Evolutionary conservation across 2,329 filamentous ascomycete species (phyloP).

Genomic region (Dactylella cylindrospora): DNA sequence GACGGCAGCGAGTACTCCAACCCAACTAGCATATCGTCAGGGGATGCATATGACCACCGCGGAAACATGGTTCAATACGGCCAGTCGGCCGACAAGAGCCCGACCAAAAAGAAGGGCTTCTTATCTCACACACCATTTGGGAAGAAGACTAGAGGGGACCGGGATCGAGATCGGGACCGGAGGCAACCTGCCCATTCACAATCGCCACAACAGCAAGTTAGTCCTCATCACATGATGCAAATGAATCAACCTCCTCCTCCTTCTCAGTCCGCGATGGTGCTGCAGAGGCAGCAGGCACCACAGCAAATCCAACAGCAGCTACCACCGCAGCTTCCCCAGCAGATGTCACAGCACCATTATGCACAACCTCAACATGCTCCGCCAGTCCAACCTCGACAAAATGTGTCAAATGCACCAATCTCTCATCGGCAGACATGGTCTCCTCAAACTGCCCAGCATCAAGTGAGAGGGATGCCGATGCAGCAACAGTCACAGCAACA

Average conservation of each 20-base stretch:
- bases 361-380: constrained; percentile 5
- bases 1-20: constrained; percentile 89
- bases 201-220: constrained; percentile 52
- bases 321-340: constrained; percentile 18
- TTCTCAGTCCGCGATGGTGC: constrained; percentile 20
- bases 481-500: constrained; percentile 19
- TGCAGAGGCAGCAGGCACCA: constrained; percentile 5
- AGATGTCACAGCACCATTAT: neutral
- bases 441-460: constrained; percentile 24
- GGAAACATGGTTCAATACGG: constrained; percentile 74
- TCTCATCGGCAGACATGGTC: constrained; percentile 40
- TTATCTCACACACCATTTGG: constrained; percentile 93
- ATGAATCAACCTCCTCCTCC: constrained; percentile 13
- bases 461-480: constrained; percentile 2
- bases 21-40: constrained; percentile 59
- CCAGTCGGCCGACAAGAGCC: constrained; percentile 72
- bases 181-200: constrained; percentile 45
- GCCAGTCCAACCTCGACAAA: constrained; percentile 13
- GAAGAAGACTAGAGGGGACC: constrained; percentile 80
- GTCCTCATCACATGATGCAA: constrained; percentile 13
- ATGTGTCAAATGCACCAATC: constrained; percentile 14
- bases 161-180: constrained; percentile 56
- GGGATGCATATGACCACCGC: constrained; percentile 40
- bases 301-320: constrained; percentile 28
- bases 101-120: constrained; percentile 77